Evolutionary conservation across 1,284 basidiomycete species (phyloP), one percentile per base, ranked within the genome.

Genomic region (Inonotus hispidus): DNA sequence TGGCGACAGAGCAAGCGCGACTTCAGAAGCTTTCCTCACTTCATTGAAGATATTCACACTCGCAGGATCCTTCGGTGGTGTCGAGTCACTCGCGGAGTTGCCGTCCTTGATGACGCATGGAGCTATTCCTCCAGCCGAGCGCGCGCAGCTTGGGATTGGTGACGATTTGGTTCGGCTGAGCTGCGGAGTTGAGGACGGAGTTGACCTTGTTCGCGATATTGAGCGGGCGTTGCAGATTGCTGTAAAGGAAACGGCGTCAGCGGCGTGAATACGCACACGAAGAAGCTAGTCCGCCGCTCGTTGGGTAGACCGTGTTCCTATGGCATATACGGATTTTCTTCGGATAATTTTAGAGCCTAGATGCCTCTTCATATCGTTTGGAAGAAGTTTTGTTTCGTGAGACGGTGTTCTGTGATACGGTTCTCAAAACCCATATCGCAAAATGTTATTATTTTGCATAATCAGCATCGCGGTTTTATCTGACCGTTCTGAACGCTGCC

Each of bases 41-140:
- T 73, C 81, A 1, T 79, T 88, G 37, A 74, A 82, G 46, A 71
- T 96, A 50, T 95, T 97, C 71, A 84, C 88, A 13, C 80, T 98
- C 16, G 95, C 95, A 2, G 95, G 97, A 78, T 88, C 84, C 53
- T 75, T 98, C 4, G 95, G 95, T 1, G 95, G 95, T 0, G 92
- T 97, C 14, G 95, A 98, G 80, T 89, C 85, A 71, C 75, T 97
- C 56, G 90, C 90, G 6, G 93, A 96, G 74, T 81, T 90, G 45
- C 92, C 92, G 0, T 85, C 84, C 52, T 77, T 79, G 69, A 95
- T 97, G 90, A 95, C 93, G n/a, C 88, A 92, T 70, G 88, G 82
- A 10, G 82, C 82, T 56, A 84, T 95, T 54, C 89, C 92, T 0
- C 77, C 79, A n/a, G 83, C 75, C 11, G 88, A 92, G 70, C 78